Evolutionary conservation across 2,329 filamentous ascomycete species (phyloP).

Genomic region (Phaeosphaeria sp.): DNA sequence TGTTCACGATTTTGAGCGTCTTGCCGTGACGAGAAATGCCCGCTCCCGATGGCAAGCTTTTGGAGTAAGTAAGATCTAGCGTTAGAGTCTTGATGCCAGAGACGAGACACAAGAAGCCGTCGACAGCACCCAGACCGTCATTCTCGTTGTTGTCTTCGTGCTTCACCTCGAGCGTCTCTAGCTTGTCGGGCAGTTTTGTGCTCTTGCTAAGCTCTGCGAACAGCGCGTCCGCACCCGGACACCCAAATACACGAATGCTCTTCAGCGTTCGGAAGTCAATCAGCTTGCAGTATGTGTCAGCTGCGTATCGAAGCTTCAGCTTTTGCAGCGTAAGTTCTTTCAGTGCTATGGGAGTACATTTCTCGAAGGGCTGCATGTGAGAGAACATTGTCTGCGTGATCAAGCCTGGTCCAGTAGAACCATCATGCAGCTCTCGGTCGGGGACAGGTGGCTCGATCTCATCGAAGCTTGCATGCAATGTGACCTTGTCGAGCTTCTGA

Average conservation of each 20-base stretch:
- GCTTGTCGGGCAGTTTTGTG: constrained; percentile 51
- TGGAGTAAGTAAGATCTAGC: constrained; percentile 53
- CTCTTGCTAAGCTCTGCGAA: constrained; percentile 57
- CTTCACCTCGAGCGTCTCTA: constrained; percentile 56
- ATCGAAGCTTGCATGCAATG: constrained; percentile 56
- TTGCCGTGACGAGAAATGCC: constrained; percentile 55
- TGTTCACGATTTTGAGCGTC: constrained; percentile 53
- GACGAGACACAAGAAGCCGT: constrained; percentile 56
- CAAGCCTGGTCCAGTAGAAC: constrained; percentile 54
- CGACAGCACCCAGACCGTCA: constrained; percentile 54
- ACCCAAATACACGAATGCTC: constrained; percentile 53
- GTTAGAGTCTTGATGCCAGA: constrained; percentile 53
- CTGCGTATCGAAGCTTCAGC: constrained; percentile 55
- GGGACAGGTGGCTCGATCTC: constrained; percentile 43
- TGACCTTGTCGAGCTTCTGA: constrained; percentile 53
- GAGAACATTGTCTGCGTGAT: constrained; percentile 56
- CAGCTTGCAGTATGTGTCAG: constrained; percentile 56
- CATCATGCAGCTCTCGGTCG: constrained; percentile 54
- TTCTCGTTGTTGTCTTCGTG: constrained; percentile 57
- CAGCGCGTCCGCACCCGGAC: constrained; percentile 55
- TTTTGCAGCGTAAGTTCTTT: constrained; percentile 55
- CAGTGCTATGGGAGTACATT: constrained; percentile 53
- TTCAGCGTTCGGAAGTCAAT: constrained; percentile 55
- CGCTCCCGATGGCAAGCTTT: constrained; percentile 50
- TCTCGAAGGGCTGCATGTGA: constrained; percentile 56